Percentiles rank a stretch among this genome's conserved stretches.
Evolutionary conservation across 1,284 basidiomycete genomes (phyloP).

Genomic region (Coniferiporia weirii): DNA sequence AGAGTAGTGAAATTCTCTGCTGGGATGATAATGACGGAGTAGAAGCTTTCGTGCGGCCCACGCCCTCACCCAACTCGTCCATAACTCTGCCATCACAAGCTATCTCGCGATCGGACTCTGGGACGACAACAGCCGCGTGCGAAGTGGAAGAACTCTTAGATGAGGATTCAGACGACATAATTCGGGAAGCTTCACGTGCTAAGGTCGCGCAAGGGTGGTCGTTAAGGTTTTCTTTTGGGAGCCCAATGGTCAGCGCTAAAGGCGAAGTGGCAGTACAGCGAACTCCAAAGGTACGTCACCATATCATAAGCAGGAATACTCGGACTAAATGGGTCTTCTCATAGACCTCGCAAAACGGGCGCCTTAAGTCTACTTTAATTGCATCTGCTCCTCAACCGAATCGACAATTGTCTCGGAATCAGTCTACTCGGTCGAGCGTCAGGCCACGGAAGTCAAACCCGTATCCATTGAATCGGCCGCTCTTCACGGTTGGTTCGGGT

Average conservation of each 20-base stretch:
- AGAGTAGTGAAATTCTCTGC: constrained; percentile 13
- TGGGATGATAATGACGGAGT: constrained; percentile 11
- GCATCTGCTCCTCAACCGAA: neutral
- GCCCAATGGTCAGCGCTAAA: neutral
- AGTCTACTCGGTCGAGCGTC: neutral
- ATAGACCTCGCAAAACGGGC: neutral
- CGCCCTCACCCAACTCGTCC: neutral
- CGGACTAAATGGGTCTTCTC: neutral
- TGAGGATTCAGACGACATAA: neutral
- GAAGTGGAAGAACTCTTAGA: neutral
- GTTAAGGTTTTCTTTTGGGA: neutral
- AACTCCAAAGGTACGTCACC: neutral
- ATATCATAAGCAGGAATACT: neutral
- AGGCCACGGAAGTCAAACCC: neutral
- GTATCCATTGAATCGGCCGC: neutral
- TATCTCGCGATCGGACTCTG: neutral
- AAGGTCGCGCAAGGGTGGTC: constrained; percentile 5
- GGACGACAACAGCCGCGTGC: neutral
- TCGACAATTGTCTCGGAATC: neutral
- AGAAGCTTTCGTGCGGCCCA: neutral
- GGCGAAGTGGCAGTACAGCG: neutral
- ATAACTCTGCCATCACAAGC: neutral
- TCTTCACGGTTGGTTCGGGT: neutral
- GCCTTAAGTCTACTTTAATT: neutral
- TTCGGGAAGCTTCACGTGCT: neutral